Evolutionary conservation across 805 yeast species (phyloP), one percentile per base, ranked within the genome.

Genomic region (Scheffersomyces ergatensis): DNA sequence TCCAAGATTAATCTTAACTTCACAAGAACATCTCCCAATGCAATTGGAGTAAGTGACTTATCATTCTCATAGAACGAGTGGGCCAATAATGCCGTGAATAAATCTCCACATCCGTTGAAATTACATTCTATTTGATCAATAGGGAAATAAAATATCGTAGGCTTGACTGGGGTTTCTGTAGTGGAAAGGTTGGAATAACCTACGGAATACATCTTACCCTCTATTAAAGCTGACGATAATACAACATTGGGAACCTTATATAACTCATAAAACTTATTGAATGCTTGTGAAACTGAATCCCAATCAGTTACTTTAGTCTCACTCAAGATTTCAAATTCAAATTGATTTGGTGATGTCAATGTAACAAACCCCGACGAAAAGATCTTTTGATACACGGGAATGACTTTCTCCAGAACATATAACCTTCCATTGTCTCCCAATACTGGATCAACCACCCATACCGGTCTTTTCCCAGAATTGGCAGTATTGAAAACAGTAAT

Each of bases 351-450:
- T 0, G 89, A 81, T 2, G 77, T 74, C 27, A 83, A 50, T 32
- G 70, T 67, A 1, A 85, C 73, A 16, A 49, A 42, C 2, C 75
- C 76, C 4, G 62, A 54, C 11, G 42, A 39, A 26, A 84, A 55
- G n/a, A 82, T 62, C 11, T 66, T 46, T 48, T 68, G 65, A 53
- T 83, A 83, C 2, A 72, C 58, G 0, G 78, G 77, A 0, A 83
- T 65, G 19, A 82, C 72, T 11, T 65, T 73, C 39, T 72, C 74
- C 43, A 74, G 73, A 1, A 92, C 96, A 57, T 92, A 92, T 3
- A 89, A 61, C 42, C 69, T 74, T 1, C 96, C 97, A 51, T 88
- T 83, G 56, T 92, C 98, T 11, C 98, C 98, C 58, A 92, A 64
- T 1, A 92, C 93, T 1, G 98, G 98, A 58, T 92, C 98, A 37